A percentile compares a stretch with the other conserved stretches of the same genome.
Conservation (phyloP, 257 asterid species). For the Asclepias syriaca region DNA sequence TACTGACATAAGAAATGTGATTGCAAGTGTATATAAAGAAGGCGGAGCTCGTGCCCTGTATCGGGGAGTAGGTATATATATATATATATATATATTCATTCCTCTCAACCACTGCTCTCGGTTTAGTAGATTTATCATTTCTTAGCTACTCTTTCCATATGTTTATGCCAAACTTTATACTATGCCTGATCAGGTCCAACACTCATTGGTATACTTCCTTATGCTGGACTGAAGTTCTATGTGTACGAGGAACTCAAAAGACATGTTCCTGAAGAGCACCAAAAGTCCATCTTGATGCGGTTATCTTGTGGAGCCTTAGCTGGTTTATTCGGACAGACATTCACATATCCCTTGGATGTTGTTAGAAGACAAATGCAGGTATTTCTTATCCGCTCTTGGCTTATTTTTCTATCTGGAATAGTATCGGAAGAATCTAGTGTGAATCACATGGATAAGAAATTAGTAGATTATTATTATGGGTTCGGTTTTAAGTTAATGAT, state of each 20-base stretch:
- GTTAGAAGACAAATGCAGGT: constrained; percentile 99
- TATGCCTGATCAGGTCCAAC: constrained; percentile 68
- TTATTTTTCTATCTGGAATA: background rate
- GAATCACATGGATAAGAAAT: too few species aligned
- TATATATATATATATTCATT: background rate
- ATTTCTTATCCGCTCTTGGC: background rate
- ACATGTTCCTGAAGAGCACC: constrained; percentile 81
- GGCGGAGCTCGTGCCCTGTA: constrained; percentile 86
- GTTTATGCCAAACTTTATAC: background rate
- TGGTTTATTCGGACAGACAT: constrained; percentile 92
- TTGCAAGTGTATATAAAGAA: constrained; percentile 63
- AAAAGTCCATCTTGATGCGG: constrained; percentile 66
- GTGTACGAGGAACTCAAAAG: constrained; percentile 80
- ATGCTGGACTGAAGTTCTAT: constrained; percentile 92
- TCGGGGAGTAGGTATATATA: constrained; percentile 77
- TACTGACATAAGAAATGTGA: constrained; percentile 66
- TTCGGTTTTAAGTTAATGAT: too few species aligned
- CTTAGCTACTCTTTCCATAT: background rate
- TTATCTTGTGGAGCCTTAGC: constrained; percentile 95
- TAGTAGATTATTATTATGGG: too few species aligned
- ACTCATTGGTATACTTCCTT: constrained; percentile 86
- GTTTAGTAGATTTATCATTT: background rate
- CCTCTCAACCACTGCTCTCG: background rate
- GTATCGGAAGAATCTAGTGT: background rate
- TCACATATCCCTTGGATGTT: constrained; percentile 93